Evolutionary conservation across 176 grass and related monocot genomes (phyloP), one percentile per base, ranked within the genome.

Genomic region (Juncus inflexus): DNA sequence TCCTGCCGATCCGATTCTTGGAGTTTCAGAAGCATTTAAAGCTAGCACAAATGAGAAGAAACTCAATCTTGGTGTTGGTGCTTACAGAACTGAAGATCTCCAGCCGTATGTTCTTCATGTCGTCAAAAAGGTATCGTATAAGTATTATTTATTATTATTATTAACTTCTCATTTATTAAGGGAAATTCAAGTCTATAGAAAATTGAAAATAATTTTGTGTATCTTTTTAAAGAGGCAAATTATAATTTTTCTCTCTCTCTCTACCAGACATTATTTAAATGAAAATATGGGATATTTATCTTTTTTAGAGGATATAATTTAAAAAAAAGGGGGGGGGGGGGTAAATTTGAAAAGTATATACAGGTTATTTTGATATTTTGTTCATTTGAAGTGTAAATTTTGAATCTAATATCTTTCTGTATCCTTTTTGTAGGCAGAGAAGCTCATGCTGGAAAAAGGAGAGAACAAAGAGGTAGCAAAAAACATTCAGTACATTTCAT

Each of bases 71-170:
- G 83, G 94, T 12, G 88, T 97, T 56, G 88, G 94, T 56, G 94
- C 94, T n/a, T 97, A 89, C n/a, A 91, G 94, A 75, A 95, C 90
- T 59, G 86, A 95, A 81, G 86, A 90, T 62, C 68, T 95, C 4
- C 90, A 86, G 56, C 90, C 90, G 1, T 83, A 86, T 62, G 90
- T 95, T 35, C 72, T 99, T 19, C 89, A 91, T 66, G 88, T 92
- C 40, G 94, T 99, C 56, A 92, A 89, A 74, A 99, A 99, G 85
- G 94, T 92, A 67, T 15, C 9, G 19, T 10, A 28, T 28, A 28
- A 28, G 19, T 28, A 28, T 28, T 28, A 28, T 28, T 28, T 28
- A 28, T 28, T 28, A 47, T 9, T 7, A 70, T 62, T 38, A 60
- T 37, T 2, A 37, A 15, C 50, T 13, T 65, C n/a, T 4, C 35